Percentiles rank a stretch among this genome's conserved stretches.
phyloP scores from a whole-genome alignment of 495 filamentous ascomycete genomes.

The Penicillium macrosclerotiorum region DNA sequence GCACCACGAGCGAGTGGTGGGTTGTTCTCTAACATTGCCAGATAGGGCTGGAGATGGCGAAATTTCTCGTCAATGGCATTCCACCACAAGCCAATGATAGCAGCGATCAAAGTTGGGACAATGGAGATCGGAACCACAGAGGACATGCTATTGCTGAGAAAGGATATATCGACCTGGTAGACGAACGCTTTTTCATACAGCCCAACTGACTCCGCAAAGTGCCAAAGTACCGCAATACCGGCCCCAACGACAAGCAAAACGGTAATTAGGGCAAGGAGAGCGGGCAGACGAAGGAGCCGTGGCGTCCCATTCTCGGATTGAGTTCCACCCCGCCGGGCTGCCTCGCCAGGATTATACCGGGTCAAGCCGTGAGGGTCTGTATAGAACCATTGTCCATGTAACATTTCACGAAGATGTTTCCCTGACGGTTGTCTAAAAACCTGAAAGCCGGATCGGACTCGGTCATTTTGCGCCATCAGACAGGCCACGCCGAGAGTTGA shows the following conservation, averaged over 20 bases:
- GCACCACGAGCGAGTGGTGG: constrained; percentile 11
- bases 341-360: not conserved
- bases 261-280: constrained; percentile 13
- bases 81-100: constrained; percentile 37
- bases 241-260: constrained; percentile 16
- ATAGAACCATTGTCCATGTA: constrained; percentile 4
- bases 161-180: constrained; percentile 24
- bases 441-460: constrained; percentile 4
- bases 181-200: constrained; percentile 36
- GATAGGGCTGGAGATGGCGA: constrained; percentile 31
- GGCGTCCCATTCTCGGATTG: constrained; percentile 20
- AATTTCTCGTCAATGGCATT: constrained; percentile 33
- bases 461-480: constrained; percentile 8
- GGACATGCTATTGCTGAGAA: constrained; percentile 19
- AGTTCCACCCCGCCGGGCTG: not conserved
- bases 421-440: constrained; percentile 9
- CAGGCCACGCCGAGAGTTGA: constrained; percentile 4
- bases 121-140: constrained; percentile 31
- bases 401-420: constrained; percentile 8
- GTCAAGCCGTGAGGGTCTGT: constrained; percentile 14
- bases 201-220: constrained; percentile 13
- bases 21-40: constrained; percentile 25
- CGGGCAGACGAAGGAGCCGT: constrained; percentile 19
- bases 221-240: constrained; percentile 26
- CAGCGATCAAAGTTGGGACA: constrained; percentile 31